Base-by-base conservation (phyloP, 306 rosid species). In the Inga oerstediana region DNA sequence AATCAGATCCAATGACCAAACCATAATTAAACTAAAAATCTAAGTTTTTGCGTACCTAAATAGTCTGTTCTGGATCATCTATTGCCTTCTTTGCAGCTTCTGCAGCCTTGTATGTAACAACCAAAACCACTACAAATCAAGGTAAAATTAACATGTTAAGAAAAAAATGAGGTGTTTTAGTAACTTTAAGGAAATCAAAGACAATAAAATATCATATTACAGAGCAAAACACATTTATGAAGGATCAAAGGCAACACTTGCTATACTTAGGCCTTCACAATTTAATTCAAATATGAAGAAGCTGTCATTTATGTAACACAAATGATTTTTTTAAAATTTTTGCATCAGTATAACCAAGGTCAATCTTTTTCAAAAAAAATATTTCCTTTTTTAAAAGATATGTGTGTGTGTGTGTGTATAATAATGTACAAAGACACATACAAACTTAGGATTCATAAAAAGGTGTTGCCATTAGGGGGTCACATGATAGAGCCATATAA, bases 1-100 rank as follows among this genome's bases (percentile, higher is more conserved):
- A 80, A 76, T 13, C 44, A 80, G 17, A 64, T 43, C n/a, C 43
- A 32, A 27, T 41, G 48, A 56, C 70, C 68, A 78, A 41, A 34
- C 37, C 77, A 44, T 32, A 72, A 56, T 78, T 79, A 7, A 72
- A 64, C 35, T 45, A 58, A 74, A 87, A 62, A 68, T 22, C 24
- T 81, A 87, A 37, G 49, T 2, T 65, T 65, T 68, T 62, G 44
- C 93, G 87, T 89, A 94, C 96, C 85, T 90, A 90, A 79, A 93
- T 89, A 79, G 35, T 88, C 91, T 88, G 92, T 59, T 87, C 80
- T 73, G 87, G 94, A 84, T 90, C 94, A 74, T 89, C 91, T 76
- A 91, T 88, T 70, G 97, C 98, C 86, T 87, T 94, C 94, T 83
- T 92, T 35, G 97, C 88, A 74, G 96, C 88, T 70, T 91, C 97